A percentile compares a stretch with the other conserved stretches of the same genome.
Conservation (phyloP, 2,329 filamentous ascomycete genomes). For the Fusarium buxicola region DNA sequence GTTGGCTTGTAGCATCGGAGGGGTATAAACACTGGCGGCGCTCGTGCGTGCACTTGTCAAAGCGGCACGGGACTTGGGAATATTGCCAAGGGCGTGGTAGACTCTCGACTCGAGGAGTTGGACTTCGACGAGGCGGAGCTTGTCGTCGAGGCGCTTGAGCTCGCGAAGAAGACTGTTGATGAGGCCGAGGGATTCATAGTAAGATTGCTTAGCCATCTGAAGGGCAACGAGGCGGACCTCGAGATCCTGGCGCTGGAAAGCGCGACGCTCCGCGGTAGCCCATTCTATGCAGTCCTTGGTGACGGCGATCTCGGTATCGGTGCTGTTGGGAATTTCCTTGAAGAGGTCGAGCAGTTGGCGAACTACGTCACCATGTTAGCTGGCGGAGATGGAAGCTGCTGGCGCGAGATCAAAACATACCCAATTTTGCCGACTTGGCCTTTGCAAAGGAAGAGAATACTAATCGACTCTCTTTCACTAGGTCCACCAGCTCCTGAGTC, state of each 20-base stretch:
- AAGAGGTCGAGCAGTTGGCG: constrained; percentile 97
- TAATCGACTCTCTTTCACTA: constrained; percentile 90
- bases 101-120: constrained; percentile 97
- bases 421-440: constrained; percentile 97
- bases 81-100: constrained; percentile 97
- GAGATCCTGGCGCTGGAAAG: constrained; percentile 97
- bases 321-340: constrained; percentile 90
- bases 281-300: constrained; percentile 99
- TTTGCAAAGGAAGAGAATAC: constrained; percentile 97
- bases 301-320: constrained; percentile 92
- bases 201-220: constrained; percentile 97
- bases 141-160: constrained; percentile 98
- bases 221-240: constrained; percentile 94
- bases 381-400: background rate
- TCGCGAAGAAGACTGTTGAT: constrained; percentile 97
- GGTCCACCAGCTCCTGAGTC: constrained; percentile 84
- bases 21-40: constrained; percentile 96
- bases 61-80: constrained; percentile 93
- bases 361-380: constrained; percentile 65
- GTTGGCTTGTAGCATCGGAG: constrained; percentile 92
- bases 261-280: constrained; percentile 93
- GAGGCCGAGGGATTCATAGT: constrained; percentile 95
- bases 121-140: constrained; percentile 96
- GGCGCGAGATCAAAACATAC: constrained; percentile 64
- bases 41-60: constrained; percentile 94